phyloP scores from a whole-genome alignment of 2,329 filamentous ascomycete genomes.

The Ascomycota sp. region DNA sequence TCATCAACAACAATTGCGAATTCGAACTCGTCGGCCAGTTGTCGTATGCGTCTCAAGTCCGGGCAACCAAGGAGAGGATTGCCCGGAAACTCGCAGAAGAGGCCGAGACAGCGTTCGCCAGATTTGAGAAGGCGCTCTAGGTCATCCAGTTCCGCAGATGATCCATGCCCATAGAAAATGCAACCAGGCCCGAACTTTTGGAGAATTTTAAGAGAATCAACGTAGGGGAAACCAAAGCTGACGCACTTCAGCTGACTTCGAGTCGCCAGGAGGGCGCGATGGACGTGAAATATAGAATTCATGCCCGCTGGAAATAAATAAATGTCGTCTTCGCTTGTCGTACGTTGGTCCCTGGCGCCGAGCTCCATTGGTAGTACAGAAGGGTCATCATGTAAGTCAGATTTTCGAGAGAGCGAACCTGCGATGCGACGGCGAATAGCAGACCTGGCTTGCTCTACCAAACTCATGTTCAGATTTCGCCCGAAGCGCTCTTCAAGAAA shows the following conservation, averaged over 20 bases:
- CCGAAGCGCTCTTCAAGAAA: slow-evolving; percentile 93
- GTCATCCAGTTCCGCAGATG: slow-evolving; percentile 15
- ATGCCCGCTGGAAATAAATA: slow-evolving; percentile 27
- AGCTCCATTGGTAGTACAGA: too few species aligned
- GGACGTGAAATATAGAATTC: slow-evolving; percentile 21
- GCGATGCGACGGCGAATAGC: slow-evolving; percentile 78
- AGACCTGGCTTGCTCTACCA: slow-evolving; percentile 63
- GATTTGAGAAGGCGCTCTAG: slow-evolving; percentile 18
- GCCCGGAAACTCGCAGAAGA: slow-evolving; percentile 18
- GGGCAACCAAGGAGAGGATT: slow-evolving; percentile 6
- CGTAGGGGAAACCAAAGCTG: slow-evolving; percentile 24
- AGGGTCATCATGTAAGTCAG: too few species aligned
- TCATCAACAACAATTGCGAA: slow-evolving; percentile 19
- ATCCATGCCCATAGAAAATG: slow-evolving; percentile 17
- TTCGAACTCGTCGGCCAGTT: slow-evolving; percentile 12
- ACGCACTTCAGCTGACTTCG: slow-evolving; percentile 9
- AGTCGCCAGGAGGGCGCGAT: slow-evolving; percentile 12
- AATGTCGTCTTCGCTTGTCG: too few species aligned
- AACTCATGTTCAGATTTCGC: slow-evolving; percentile 62
- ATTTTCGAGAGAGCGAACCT: slow-evolving; percentile 59
- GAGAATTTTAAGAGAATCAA: slow-evolving; percentile 19
- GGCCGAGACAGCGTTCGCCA: slow-evolving; percentile 12
- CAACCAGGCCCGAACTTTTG: slow-evolving; percentile 16
- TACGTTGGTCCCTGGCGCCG: too few species aligned
- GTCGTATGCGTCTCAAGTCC: slow-evolving; percentile 5